A percentile compares a stretch with the other conserved stretches of the same genome.
Conservation (phyloP, 257 asterid species). For the Scutellaria minor region DNA sequence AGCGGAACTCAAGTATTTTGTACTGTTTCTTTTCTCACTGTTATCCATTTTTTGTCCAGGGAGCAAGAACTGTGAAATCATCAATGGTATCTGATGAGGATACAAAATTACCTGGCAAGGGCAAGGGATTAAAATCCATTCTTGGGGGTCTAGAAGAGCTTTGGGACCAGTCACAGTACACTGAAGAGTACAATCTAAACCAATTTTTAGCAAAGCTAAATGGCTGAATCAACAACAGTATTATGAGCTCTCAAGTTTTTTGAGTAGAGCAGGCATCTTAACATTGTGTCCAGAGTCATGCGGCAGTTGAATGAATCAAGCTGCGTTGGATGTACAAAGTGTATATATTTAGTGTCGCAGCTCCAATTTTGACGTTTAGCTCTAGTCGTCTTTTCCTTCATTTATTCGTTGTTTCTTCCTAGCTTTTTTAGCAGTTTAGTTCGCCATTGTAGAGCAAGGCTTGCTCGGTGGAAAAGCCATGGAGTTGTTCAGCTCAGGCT, state of each 20-base stretch:
- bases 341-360: slow-evolving; percentile 51
- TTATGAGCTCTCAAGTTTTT: slow-evolving; percentile 30
- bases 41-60: slow-evolving; percentile 51
- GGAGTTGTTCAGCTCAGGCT: slow-evolving; percentile 40
- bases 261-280: slow-evolving; percentile 35
- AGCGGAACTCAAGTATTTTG: neutral
- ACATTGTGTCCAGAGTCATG: slow-evolving; percentile 30
- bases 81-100: slow-evolving; percentile 57
- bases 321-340: slow-evolving; percentile 54
- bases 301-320: slow-evolving; percentile 34
- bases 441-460: slow-evolving; percentile 30
- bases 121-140: slow-evolving; percentile 84
- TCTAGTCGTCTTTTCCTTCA: slow-evolving; percentile 27
- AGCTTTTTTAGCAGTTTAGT: slow-evolving; percentile 30
- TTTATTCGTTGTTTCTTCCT: neutral
- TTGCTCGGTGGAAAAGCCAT: slow-evolving; percentile 36
- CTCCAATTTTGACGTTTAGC: slow-evolving; percentile 54
- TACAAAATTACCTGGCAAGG: slow-evolving; percentile 56
- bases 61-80: slow-evolving; percentile 47
- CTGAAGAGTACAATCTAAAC: slow-evolving; percentile 86
- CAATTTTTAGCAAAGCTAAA: slow-evolving; percentile 85
- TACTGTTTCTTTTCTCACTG: neutral
- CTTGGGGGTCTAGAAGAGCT: slow-evolving; percentile 96
- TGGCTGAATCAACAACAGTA: slow-evolving; percentile 49
- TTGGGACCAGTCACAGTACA: slow-evolving; percentile 99